These are phyloP conservation scores for Nannizzia gypsea DNA, from an alignment of 2,329 filamentous ascomycete genomes.

Conservation along the genomic window DNA sequence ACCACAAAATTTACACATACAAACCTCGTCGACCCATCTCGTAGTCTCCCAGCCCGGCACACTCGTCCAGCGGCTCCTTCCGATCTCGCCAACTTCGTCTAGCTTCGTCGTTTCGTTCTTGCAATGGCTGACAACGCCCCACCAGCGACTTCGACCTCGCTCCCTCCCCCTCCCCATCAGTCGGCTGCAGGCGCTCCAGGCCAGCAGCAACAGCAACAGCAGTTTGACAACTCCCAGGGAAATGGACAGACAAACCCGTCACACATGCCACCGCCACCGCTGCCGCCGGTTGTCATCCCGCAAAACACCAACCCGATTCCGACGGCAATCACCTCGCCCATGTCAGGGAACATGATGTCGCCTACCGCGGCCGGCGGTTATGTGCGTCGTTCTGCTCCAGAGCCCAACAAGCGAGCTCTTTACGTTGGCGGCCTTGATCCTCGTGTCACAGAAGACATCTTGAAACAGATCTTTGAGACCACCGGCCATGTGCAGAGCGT, in stretches of 20 bases:
- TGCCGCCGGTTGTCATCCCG: slow-evolving; percentile 74
- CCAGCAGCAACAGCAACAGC: slow-evolving; percentile 25
- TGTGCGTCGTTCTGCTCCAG: slow-evolving; percentile 79
- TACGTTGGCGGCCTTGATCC: slow-evolving; percentile 94
- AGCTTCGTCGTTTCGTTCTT: slow-evolving; percentile 14
- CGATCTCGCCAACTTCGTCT: neutral
- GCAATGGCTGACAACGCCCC: slow-evolving; percentile 67
- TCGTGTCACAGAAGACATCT: slow-evolving; percentile 86
- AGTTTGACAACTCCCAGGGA: slow-evolving; percentile 59
- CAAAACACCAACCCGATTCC: slow-evolving; percentile 95
- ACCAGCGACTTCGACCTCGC: slow-evolving; percentile 50
- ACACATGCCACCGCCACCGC: slow-evolving; percentile 81
- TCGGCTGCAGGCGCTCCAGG: slow-evolving; percentile 59
- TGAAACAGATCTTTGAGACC: slow-evolving; percentile 97
- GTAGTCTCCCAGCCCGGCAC: neutral
- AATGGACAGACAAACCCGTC: slow-evolving; percentile 54
- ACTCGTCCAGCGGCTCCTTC: neutral
- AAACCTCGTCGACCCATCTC: neutral
- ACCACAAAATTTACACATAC: neutral
- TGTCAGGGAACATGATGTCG: slow-evolving; percentile 69
- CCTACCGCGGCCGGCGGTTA: slow-evolving; percentile 71
- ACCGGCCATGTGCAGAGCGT: slow-evolving; percentile 96
- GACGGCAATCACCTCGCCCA: slow-evolving; percentile 78
- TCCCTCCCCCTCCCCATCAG: slow-evolving; percentile 55
- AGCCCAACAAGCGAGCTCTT: slow-evolving; percentile 95